Conservation (phyloP, 75 land plant genomes). For the Chamaecyparis obtusa region DNA sequence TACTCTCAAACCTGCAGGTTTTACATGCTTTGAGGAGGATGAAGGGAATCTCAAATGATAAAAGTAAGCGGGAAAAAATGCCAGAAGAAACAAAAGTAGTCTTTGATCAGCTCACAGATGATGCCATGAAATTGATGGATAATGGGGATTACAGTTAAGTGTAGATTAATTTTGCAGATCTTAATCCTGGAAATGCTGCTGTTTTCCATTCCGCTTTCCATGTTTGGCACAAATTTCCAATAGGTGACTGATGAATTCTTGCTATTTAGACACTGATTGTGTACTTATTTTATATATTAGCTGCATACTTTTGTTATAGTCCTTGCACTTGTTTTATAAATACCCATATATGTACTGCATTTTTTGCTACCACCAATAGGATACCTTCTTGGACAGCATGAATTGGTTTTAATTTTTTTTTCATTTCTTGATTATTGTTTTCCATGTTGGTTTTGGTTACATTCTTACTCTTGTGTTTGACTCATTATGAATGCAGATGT, state of each 20-base stretch:
- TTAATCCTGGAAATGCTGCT: neutral
- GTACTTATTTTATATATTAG: neutral
- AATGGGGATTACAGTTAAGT: constrained; percentile 84
- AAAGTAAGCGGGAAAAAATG: constrained; percentile 56
- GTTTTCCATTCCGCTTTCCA: neutral
- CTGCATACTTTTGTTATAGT: neutral
- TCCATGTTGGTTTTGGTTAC: neutral
- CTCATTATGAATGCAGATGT: constrained; percentile 61
- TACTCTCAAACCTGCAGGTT: constrained; percentile 38
- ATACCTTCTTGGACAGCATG: neutral
- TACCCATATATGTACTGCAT: neutral
- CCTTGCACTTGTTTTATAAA: neutral
- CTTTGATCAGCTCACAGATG: constrained; percentile 92
- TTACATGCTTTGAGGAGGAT: constrained; percentile 81
- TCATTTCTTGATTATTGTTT: neutral
- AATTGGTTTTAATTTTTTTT: neutral
- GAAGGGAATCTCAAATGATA: constrained; percentile 59
- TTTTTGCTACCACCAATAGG: neutral
- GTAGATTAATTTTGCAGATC: neutral
- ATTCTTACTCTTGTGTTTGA: neutral
- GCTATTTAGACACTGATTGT: neutral
- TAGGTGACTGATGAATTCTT: neutral
- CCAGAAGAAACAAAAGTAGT: constrained; percentile 51
- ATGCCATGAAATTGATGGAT: constrained; percentile 89
- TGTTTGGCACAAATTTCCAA: neutral